Evolutionary conservation across 1,284 basidiomycete genomes (phyloP).

Genomic region (Apiotrichum montevideense): DNA sequence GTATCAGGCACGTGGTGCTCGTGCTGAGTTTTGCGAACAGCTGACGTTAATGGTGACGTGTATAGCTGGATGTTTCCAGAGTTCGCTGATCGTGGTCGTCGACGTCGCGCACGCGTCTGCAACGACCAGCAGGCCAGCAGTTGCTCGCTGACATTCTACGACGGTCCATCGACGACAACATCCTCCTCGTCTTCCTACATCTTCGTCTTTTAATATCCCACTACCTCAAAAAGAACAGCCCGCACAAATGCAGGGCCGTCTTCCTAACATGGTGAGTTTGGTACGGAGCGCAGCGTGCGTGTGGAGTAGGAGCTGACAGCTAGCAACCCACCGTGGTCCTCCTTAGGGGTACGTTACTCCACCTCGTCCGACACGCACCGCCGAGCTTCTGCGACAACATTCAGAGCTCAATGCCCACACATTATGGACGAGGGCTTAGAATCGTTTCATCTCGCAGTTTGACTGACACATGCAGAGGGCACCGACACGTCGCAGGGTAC

Average conservation of each 20-base stretch:
- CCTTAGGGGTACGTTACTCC: slow-evolving; percentile 53
- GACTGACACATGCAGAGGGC: slow-evolving; percentile 56
- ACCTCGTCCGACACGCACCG: background rate
- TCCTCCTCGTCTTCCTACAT: background rate
- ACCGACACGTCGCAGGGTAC: slow-evolving; percentile 96
- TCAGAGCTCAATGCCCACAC: too few relatives aligned
- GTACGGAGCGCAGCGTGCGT: slow-evolving; percentile 12
- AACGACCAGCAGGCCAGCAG: too few relatives aligned
- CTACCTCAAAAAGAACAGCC: slow-evolving; percentile 2
- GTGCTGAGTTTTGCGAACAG: too few relatives aligned
- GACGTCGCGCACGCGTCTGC: background rate
- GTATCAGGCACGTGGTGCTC: too few relatives aligned
- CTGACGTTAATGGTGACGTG: background rate
- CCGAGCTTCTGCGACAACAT: too few relatives aligned
- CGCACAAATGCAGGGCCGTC: slow-evolving; percentile 39
- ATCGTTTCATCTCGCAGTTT: background rate
- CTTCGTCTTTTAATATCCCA: background rate
- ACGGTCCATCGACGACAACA: background rate
- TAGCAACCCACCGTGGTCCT: slow-evolving; percentile 94
- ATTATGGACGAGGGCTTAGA: too few relatives aligned
- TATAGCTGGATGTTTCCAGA: background rate
- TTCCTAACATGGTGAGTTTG: slow-evolving; percentile 36
- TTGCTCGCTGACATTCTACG: background rate
- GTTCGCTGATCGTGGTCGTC: background rate
- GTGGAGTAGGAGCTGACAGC: slow-evolving; percentile 13